Base-by-base conservation (phyloP, 495 filamentous ascomycete genomes). In the Cercophora sp. region DNA sequence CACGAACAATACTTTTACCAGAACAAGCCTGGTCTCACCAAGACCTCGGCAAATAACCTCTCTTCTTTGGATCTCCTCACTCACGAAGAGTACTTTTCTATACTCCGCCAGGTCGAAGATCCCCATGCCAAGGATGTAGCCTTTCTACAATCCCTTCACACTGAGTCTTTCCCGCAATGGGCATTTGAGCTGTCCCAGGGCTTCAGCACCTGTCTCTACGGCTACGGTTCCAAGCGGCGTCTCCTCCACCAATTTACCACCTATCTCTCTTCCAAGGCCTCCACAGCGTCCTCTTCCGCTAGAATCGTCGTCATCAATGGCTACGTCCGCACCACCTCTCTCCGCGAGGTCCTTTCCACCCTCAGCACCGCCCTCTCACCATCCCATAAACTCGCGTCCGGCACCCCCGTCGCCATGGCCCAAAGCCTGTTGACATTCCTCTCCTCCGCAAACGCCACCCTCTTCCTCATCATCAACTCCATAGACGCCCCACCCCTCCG, bases 1-100 rank as follows among this genome's bases (percentile, higher is more conserved):
- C 86, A 96, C 56, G 93, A 98, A 63, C 85, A 84, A 44, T 98
- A 95, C 65, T 97, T 98, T 64, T 89, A 85, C 67, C 86, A 96
- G 59, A 96, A 96, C 66, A 84, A 87, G 27, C 83, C 88, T 13
- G 89, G 87, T 16, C 78, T 83, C 3, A 70, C 78, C 39, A 89
- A 91, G 62, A 96, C 92, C 4, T 96, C 91, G 8, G 87, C 85
- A 62, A 93, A 90, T 58, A 96, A 80, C 11, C 75, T 97, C 6
- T 78, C 86, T 2, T 85, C 88, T 34, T 72, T 92, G 19, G 69
- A 80, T 4, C 73, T 94, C 18, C 81, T 97, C 34, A 88, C 85
- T 18, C 91, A 96, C 59, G 91, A 96, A 51, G 88, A 96, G 58
- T 97, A 93, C 68, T 94, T 93, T 60, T 78, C 82, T 29, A 65